These are phyloP conservation scores for Cercospora canescens DNA, from an alignment of 2,329 filamentous ascomycete genomes.

Conservation along the genomic window DNA sequence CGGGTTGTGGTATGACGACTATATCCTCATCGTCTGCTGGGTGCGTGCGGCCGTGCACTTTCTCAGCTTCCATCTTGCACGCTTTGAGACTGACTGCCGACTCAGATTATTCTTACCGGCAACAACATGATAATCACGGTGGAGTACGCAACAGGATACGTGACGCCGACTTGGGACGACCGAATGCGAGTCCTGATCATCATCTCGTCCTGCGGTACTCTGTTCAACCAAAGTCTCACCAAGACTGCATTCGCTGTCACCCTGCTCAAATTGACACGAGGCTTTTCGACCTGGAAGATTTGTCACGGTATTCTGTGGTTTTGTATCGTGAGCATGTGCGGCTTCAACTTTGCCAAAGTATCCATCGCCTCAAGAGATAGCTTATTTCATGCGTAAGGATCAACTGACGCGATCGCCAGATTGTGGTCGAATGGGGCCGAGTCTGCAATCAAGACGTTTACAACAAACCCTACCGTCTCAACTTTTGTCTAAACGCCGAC, in stretches of 20 bases:
- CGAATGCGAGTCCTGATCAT: conserved; percentile 57
- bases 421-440: conserved; percentile 53
- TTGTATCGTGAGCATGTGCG: conserved; percentile 52
- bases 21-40: conserved; percentile 40
- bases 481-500: conserved; percentile 45
- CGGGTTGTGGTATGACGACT: conserved; percentile 44
- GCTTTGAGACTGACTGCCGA: conserved; percentile 4
- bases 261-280: conserved; percentile 46
- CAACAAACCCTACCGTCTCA: conserved; percentile 50
- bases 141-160: conserved; percentile 53
- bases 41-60: conserved; percentile 33
- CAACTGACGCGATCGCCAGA: conserved; percentile 12
- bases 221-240: conserved; percentile 39
- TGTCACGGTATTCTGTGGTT: conserved; percentile 46
- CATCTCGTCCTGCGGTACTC: conserved; percentile 41
- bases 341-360: conserved; percentile 49
- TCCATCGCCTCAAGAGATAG: neutral
- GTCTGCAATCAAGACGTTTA: conserved; percentile 47
- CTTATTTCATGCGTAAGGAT: neutral
- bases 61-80: neutral
- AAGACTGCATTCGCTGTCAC: conserved; percentile 45
- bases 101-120: conserved; percentile 44
- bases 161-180: conserved; percentile 50
- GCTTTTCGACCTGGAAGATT: conserved; percentile 22
- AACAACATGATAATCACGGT: conserved; percentile 50